Base-by-base conservation (phyloP, 2,329 filamentous ascomycete species). In the Fusarium graminum region DNA sequence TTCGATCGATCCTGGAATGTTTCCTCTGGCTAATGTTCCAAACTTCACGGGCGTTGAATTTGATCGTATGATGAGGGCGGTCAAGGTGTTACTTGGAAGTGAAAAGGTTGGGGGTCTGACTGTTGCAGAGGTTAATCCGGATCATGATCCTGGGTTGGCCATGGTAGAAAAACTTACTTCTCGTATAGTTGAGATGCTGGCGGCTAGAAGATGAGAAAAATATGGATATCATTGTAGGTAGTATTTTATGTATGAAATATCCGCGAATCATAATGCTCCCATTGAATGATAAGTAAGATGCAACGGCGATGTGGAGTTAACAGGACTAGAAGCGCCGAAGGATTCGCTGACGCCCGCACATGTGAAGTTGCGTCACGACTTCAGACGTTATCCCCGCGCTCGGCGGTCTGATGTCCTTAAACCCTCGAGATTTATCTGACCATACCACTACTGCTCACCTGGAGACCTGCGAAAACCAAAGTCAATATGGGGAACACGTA, bases 21-120 rank as follows among this genome's bases (percentile, higher is more conserved):
- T 71, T 30, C 69, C 67, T 14, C 16, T 71, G 11, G 69, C 69
- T 2, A 68, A 70, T 12, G 41, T 72, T 3, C 60, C 64, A 0
- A 68, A 68, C 14, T 71, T 70, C 12, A 71, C 69, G 0, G 67
- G 67, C 1, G 67, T 72, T 1, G 62, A 42, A 1, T 70, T 70
- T 28, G 60, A 67, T 6, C 11, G 46, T 5, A 70, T 71, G 67
- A 72, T 72, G 67, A 50, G 40, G 6, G 65, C 65, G 1, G 22
- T 70, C 25, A 54, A 28, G 4, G 30, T 51, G 3, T n/a, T 70
- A 1, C 17, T 70, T 26, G 12, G 19, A 1, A 62, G 55, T 19
- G 19, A 55, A 2, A 59, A 65, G 14, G 53, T 69, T 14, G 34
- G 28, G 5, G 68, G 65, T 13, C 38, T 70, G 7, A 61, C 44